Percentiles rank a stretch among this genome's conserved stretches.
Evolutionary conservation across 163 green algal genomes (phyloP).

Genomic region (Trebouxia gelatinosa): DNA sequence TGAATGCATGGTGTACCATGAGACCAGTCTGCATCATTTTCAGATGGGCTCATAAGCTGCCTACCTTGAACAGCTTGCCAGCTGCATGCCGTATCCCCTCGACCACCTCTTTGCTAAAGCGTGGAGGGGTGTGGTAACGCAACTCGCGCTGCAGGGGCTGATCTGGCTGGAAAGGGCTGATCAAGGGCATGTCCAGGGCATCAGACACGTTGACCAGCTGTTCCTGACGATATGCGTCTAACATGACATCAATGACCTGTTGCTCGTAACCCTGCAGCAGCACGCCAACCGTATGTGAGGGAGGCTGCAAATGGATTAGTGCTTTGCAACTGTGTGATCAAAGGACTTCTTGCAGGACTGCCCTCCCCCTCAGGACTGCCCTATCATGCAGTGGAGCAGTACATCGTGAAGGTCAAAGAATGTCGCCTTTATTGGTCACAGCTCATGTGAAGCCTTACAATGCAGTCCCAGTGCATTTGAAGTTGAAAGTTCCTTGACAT

Average conservation of each 20-base stretch:
- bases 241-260: background rate
- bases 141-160: background rate
- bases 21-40: too few species aligned
- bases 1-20: too few species aligned
- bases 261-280: constrained; percentile 1
- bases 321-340: too few species aligned
- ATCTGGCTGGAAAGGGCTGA: background rate
- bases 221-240: background rate
- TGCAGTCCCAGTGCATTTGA: too few species aligned
- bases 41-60: too few species aligned
- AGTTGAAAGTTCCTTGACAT: too few species aligned
- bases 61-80: constrained; percentile 21
- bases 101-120: constrained; percentile 8
- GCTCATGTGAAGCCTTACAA: too few species aligned
- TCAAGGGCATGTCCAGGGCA: background rate
- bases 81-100: constrained; percentile 13
- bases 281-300: too few species aligned
- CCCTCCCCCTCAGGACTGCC: background rate
- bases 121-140: background rate
- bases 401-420: too few species aligned
- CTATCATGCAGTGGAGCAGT: too few species aligned
- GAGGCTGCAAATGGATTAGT: too few species aligned
- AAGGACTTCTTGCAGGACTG: background rate
- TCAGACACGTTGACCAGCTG: background rate
- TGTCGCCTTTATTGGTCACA: too few species aligned